Evolutionary conservation across 805 yeast species (phyloP).

Genomic region (Starmerella sp.): DNA sequence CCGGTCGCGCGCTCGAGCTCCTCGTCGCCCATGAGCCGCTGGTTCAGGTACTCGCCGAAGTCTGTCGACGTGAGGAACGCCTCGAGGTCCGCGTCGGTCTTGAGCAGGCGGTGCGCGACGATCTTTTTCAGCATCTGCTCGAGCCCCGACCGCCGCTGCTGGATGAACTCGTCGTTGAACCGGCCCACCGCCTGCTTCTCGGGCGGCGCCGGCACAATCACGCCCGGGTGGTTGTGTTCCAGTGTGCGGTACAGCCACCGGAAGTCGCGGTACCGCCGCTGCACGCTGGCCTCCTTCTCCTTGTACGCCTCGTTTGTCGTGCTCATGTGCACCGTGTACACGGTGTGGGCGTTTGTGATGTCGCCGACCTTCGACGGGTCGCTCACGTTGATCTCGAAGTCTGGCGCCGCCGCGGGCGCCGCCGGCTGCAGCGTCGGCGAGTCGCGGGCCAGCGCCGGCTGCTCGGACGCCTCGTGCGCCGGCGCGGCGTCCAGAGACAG

Average conservation of each 20-base stretch:
- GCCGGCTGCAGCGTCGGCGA: background rate
- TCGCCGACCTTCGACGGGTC: conserved; percentile 53
- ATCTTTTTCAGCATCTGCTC: conserved; percentile 77
- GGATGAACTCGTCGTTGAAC: conserved; percentile 81
- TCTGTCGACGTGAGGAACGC: conserved; percentile 67
- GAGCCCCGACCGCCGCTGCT: conserved; percentile 68
- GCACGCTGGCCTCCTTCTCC: conserved; percentile 44
- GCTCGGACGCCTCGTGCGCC: background rate
- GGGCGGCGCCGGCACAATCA: conserved; percentile 89
- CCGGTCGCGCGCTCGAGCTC: conserved; percentile 34
- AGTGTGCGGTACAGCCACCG: conserved; percentile 88
- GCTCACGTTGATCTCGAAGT: conserved; percentile 16
- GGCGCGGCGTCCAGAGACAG: background rate
- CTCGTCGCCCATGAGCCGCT: conserved; percentile 32
- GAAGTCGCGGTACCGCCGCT: conserved; percentile 83
- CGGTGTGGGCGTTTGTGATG: conserved; percentile 76
- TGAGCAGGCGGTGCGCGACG: conserved; percentile 44
- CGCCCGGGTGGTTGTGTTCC: conserved; percentile 78
- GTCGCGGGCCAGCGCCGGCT: background rate
- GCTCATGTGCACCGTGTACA: conserved; percentile 61
- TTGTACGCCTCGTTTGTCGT: conserved; percentile 37
- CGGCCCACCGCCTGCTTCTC: conserved; percentile 89
- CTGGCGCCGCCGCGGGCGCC: background rate
- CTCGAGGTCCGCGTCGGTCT: conserved; percentile 62
- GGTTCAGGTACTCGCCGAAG: conserved; percentile 56